Evolutionary conservation across 768 basidiomycete genomes (phyloP), one percentile per base, ranked within the genome.

Genomic region (Macrolepiota albuminosa): DNA sequence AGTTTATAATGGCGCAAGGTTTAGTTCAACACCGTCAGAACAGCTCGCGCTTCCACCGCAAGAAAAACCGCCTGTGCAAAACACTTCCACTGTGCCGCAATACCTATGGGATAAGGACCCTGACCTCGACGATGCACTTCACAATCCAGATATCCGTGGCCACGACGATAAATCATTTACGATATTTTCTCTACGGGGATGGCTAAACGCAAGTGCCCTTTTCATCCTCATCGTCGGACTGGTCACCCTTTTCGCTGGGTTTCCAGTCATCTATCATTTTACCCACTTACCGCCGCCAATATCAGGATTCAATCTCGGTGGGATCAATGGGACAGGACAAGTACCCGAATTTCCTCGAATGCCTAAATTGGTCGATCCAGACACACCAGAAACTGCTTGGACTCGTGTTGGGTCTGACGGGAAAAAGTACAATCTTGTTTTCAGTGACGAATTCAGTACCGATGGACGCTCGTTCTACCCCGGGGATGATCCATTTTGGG

Each of bases 61-160:
- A 49, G 75, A 73, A 66, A 75, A 72, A 62, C 60, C 61, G 31
- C 72, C 72, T 6, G 66, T 76, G 26, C 70, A 76, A 63, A 76
- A 82, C 63, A 86, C 84, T 9, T 80, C 83, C 9, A 84, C 88
- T 0, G 80, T 90, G 5, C 89, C 88, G 16, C 80, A 85, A 67
- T 88, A 84, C 68, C 67, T 86, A 66, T 93, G 89, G 87, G 91
- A 92, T 70, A 85, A 82, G 68, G 93, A 93, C 59, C 87, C 92
- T 9, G 93, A 95, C 69, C 79, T 89, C 18, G 95, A 97, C 76
- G 95, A 98, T 71, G 82, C 85, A 24, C 80, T 98, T 24, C 95
- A 98, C 72, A 91, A 93, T 76, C 93, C 86, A 48, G 91, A 93
- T 75, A 77, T 83, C n/a, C 79, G 87, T 56, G 83, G 82, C 3